Evolutionary conservation across 2,329 filamentous ascomycete genomes (phyloP).

Genomic region (Aspergillus sojae): DNA sequence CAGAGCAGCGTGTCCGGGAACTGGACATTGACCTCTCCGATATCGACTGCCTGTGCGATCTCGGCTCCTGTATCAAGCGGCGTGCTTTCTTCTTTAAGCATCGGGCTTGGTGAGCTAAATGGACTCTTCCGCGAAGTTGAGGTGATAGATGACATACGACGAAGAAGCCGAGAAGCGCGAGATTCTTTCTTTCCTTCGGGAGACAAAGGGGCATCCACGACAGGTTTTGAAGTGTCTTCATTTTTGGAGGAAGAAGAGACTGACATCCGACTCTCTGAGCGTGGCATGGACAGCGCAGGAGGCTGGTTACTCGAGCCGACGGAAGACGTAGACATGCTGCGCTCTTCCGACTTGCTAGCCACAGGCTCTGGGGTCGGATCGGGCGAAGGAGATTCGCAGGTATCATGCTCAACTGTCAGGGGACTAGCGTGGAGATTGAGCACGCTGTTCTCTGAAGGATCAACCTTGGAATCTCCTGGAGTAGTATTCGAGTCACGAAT

Average conservation of each 20-base stretch:
- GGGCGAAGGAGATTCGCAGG: conserved; percentile 38
- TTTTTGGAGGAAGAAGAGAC: conserved; percentile 41
- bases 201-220: conserved; percentile 36
- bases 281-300: conserved; percentile 30
- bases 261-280: conserved; percentile 44
- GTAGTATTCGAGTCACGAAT: conserved; percentile 62
- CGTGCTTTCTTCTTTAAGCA: conserved; percentile 39
- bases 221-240: conserved; percentile 35
- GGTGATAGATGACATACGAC: conserved; percentile 65
- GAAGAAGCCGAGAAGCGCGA: conserved; percentile 64
- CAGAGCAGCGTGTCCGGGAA: conserved; percentile 95
- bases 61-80: conserved; percentile 21
- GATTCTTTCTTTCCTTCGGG: conserved; percentile 57
- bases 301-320: conserved; percentile 47
- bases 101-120: conserved; percentile 38
- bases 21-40: conserved; percentile 94
- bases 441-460: conserved; percentile 32
- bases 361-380: conserved; percentile 21
- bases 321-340: conserved; percentile 45
- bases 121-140: conserved; percentile 55
- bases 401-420: conserved; percentile 68
- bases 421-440: conserved; percentile 57
- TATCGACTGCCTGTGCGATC: conserved; percentile 61
- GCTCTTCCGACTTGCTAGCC: conserved; percentile 32
- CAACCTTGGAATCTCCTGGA: conserved; percentile 32